Evolutionary conservation across 331 rosid species (phyloP).

Genomic region (Pyrus hybrid): DNA sequence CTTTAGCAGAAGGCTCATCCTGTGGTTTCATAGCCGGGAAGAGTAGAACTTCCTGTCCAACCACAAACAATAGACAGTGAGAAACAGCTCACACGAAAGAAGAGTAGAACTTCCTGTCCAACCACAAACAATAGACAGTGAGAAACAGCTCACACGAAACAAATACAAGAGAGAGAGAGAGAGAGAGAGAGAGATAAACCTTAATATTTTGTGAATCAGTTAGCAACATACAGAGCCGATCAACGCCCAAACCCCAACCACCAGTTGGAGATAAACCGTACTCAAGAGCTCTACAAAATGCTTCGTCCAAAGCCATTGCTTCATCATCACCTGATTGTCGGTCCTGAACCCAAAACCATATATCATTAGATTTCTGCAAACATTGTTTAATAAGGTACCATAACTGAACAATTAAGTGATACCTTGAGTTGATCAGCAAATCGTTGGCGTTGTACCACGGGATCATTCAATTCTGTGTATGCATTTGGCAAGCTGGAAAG

Average conservation of each 20-base stretch:
- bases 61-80: background rate
- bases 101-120: conserved; percentile 38
- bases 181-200: conserved; percentile 10
- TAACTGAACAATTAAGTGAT: conserved; percentile 4
- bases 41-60: conserved; percentile 35
- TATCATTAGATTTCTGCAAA: background rate
- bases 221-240: conserved; percentile 64
- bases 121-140: background rate
- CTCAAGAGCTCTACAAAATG: conserved; percentile 85
- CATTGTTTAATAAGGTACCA: background rate
- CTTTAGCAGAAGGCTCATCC: conserved; percentile 29
- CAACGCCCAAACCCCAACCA: conserved; percentile 53
- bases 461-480: no score
- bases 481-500: no score
- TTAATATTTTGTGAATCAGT: conserved; percentile 88
- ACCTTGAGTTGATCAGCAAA: background rate
- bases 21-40: conserved; percentile 33
- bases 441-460: no score
- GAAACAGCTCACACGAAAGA: background rate
- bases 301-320: conserved; percentile 88
- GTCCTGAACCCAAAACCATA: conserved; percentile 41
- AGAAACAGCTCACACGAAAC: background rate
- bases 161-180: background rate
- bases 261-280: conserved; percentile 84
- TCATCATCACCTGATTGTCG: conserved; percentile 94